Conservation (phyloP, 306 rosid species). For the Quercus agrifolia region DNA sequence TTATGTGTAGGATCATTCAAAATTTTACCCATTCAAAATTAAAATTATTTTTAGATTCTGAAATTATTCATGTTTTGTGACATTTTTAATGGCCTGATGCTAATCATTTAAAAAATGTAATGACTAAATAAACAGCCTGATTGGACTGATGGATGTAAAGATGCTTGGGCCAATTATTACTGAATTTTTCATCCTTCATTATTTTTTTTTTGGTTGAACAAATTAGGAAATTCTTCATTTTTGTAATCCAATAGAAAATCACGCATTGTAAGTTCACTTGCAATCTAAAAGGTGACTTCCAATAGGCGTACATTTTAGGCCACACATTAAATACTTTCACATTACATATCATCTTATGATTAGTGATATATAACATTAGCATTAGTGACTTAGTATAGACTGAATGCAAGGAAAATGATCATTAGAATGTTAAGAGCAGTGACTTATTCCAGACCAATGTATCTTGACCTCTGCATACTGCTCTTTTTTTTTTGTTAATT, state of each 20-base stretch:
- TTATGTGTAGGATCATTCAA: no score
- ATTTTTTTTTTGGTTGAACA: slow-evolving; percentile 16
- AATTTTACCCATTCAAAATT: neutral
- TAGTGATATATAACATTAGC: neutral
- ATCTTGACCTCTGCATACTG: neutral
- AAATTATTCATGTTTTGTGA: no score
- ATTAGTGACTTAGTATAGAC: neutral
- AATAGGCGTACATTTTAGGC: neutral
- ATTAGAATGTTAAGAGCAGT: neutral
- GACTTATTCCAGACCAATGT: neutral
- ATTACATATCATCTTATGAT: neutral
- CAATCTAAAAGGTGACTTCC: neutral
- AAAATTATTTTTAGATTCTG: neutral
- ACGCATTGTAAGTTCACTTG: neutral
- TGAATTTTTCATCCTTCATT: neutral
- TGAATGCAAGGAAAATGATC: neutral
- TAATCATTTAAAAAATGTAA: neutral
- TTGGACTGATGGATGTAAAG: neutral
- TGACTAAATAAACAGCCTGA: neutral
- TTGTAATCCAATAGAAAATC: neutral
- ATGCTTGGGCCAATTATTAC: neutral
- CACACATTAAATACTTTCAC: neutral
- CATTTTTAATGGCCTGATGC: neutral
- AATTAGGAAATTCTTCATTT: no score
- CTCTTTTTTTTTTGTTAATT: neutral